phyloP scores from a whole-genome alignment of 2,329 filamentous ascomycete species.

The Phialocephala subalpina region DNA sequence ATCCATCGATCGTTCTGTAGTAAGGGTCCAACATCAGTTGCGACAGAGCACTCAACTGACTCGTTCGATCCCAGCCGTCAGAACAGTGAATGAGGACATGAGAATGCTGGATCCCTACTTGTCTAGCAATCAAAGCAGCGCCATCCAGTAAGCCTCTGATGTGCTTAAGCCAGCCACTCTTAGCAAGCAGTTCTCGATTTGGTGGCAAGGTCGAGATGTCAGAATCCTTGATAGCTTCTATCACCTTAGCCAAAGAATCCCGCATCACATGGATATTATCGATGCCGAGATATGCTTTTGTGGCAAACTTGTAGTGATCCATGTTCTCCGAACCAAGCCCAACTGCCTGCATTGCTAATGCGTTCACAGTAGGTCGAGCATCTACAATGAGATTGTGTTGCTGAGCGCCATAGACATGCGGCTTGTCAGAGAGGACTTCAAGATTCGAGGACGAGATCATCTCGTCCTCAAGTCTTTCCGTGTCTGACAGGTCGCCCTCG shows the following conservation, averaged over 20 bases:
- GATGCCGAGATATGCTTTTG: conserved; percentile 92
- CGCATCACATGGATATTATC: conserved; percentile 99
- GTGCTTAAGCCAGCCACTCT: conserved; percentile 92
- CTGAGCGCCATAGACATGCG: conserved; percentile 86
- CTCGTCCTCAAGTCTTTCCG: conserved; percentile 74
- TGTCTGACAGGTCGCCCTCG: conserved; percentile 63
- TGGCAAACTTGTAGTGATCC: conserved; percentile 93
- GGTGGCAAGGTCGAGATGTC: conserved; percentile 86
- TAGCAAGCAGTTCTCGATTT: conserved; percentile 79
- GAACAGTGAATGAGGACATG: conserved; percentile 98
- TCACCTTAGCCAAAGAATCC: conserved; percentile 84
- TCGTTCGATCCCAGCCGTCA: conserved; percentile 97
- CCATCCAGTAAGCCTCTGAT: conserved; percentile 86
- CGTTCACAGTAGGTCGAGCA: conserved; percentile 92
- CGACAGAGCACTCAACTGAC: conserved; percentile 88
- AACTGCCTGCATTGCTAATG: conserved; percentile 90
- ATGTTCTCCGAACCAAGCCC: conserved; percentile 97
- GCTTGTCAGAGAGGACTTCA: conserved; percentile 62
- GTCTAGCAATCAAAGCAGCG: conserved; percentile 81
- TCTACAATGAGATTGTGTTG: conserved; percentile 96
- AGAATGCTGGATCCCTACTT: conserved; percentile 90
- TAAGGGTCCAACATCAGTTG: conserved; percentile 96
- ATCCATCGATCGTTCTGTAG: conserved; percentile 92
- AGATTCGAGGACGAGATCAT: conserved; percentile 61
- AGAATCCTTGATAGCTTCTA: conserved; percentile 91